Base-by-base conservation (phyloP, 805 yeast species). In the Zygoascus flipseniorum region DNA sequence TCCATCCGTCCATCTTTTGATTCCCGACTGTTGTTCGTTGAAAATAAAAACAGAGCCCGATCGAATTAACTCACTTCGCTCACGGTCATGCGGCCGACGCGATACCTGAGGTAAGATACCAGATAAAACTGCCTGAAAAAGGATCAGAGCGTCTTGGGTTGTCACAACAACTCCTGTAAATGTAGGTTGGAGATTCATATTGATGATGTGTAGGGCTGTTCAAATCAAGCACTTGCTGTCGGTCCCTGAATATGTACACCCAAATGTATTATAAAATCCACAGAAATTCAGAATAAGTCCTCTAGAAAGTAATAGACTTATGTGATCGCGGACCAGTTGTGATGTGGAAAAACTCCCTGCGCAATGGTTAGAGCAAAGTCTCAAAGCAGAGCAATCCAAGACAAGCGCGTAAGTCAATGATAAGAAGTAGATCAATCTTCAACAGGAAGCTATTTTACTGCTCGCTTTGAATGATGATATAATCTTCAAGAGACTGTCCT, bases 1-100 rank as follows among this genome's bases (percentile, higher is more conserved):
- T n/a, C 97, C 96, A 64, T 90, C 98, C 1, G 98, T 90, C 98
- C 98, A 90, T 55, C 98, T 75, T 65, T 86, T 86, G 56, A 90
- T 89, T 2, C 92, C 89, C 0, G 90, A 82, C 11, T 78, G 73
- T 59, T 85, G 88, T 67, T 90, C 96, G 48, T 85, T 79, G 63
- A 90, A 89, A 1, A 92, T 88, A 68, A 90, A 89, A 1, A 89
- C 82, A 59, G 82, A 81, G 0, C 97, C 97, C 9, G 89, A 82
- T 52, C 75, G 71, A 35, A 90, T 88, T 49, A 88, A 72, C 2
- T 70, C 68, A 0, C 76, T 62, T 16, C 96, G 74, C 68, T 89
- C 97, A 20, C 80, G 72, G 62, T 88, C 96, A 55, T 81, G 86
- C 0, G 96, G 96, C 51, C 98, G 75, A 52, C 96, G 77, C 14